Evolutionary conservation across 148 eudicot species (phyloP).

Genomic region (Agrostemma githago): DNA sequence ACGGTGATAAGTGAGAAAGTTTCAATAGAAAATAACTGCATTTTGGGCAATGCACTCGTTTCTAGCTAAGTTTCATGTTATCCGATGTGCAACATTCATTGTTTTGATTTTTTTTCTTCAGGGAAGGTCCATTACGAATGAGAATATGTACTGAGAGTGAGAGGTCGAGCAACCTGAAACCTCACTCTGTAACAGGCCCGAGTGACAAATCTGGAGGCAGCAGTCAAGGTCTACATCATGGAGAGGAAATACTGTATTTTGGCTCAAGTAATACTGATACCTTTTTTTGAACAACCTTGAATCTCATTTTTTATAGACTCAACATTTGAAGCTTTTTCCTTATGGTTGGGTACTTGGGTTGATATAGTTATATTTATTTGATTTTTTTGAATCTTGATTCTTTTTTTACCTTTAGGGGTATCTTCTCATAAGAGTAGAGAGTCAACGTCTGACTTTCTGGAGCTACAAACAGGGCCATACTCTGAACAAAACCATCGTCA

Average conservation of each 20-base stretch:
- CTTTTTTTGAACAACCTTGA: background rate
- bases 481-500: conserved; percentile 14
- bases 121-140: conserved; percentile 22
- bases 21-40: background rate
- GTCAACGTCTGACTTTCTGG: conserved; percentile 19
- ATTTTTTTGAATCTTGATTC: background rate
- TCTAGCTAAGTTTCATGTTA: background rate
- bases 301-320: conserved; percentile 6
- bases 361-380: conserved; percentile 11
- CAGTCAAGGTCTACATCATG: background rate
- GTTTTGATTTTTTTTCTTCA: conserved; percentile 18
- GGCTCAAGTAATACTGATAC: conserved; percentile 2
- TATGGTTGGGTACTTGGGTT: conserved; percentile 12
- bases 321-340: conserved; percentile 21
- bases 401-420: conserved; percentile 20
- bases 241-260: conserved; percentile 24
- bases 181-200: conserved; percentile 2
- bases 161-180: conserved; percentile 5
- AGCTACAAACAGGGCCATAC: conserved; percentile 5
- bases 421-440: conserved; percentile 15
- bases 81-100: background rate
- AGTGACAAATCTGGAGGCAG: conserved; percentile 14
- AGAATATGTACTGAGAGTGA: conserved; percentile 19
- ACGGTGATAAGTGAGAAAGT: background rate
- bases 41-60: background rate